Percentiles rank a stretch among this genome's conserved stretches.
phyloP scores from a whole-genome alignment of 257 asterid genomes.

The Nicotiana sylvestris region DNA sequence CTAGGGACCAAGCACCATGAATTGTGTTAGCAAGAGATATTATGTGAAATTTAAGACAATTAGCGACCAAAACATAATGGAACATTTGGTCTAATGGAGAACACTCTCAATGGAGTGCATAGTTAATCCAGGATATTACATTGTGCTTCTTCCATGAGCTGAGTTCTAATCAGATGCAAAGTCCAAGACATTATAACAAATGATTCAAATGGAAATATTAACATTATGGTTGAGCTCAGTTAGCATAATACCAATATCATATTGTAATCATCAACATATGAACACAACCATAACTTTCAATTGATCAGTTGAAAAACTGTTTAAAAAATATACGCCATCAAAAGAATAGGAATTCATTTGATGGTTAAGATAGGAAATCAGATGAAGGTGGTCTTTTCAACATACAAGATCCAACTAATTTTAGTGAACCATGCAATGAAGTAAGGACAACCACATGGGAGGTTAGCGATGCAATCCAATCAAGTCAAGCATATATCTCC shows the following conservation, averaged over 20 bases:
- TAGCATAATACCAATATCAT: slow-evolving; percentile 6
- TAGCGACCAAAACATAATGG: background rate
- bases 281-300: background rate
- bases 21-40: background rate
- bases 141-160: background rate
- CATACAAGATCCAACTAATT: background rate
- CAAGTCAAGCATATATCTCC: background rate
- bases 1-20: slow-evolving; percentile 2
- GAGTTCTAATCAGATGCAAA: slow-evolving; percentile 5
- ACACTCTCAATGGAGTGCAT: background rate
- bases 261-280: background rate
- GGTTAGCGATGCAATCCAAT: background rate
- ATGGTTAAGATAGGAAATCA: background rate
- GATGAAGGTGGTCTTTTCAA: background rate
- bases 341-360: background rate
- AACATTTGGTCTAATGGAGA: background rate
- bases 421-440: background rate
- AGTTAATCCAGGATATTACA: background rate
- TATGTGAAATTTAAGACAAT: slow-evolving; percentile 6
- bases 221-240: background rate
- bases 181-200: background rate
- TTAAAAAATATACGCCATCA: background rate
- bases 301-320: background rate
- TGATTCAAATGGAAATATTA: background rate
- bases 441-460: background rate